Evolutionary conservation across 441 rosid species (phyloP), one percentile per base, ranked within the genome.

Genomic region (Erodium texanum): DNA sequence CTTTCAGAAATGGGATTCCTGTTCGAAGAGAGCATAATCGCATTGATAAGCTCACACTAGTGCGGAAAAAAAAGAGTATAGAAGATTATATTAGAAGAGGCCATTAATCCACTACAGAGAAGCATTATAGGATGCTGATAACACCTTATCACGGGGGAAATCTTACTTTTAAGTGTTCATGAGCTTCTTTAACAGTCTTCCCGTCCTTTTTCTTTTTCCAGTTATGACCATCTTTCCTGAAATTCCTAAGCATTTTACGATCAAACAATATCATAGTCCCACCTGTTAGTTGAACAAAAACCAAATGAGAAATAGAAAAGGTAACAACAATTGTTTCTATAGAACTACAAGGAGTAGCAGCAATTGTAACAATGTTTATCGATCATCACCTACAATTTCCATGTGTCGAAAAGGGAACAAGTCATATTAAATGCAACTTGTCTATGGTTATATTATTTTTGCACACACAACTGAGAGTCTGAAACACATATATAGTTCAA

Each of bases 201-300:
- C 99, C 99, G 75, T 94, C 99, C 61, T 87, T 89, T 75, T 94
- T 94, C 94, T 92, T 94, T 85, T 92, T 94, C 99, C 99, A 94
- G 76, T 77, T 89, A 80, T 88, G 97, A 73, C 99, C 97, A 81
- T 94, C 99, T 78, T 84, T 92, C 67, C 99, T 82, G 74, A 94
- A 94, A 79, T 94, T 92, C 78, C 99, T 88, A 69, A 94, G 86
- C 96, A 85, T 89, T 86, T 88, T 94, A 48, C 99, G 93, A 69
- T 94, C 99, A 72, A 89, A 92, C 70, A 94, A 78, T 65, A 84
- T 74, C 70, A 92, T 79, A 3, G 76, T 82, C 24, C 99, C 99
- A 77, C 97, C 99, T 94, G 82, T 67, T 66, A 78, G 48, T 83
- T 69, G 54, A 74, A 65, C 71, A 18, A 62, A 70, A 67, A 14